phyloP scores from a whole-genome alignment of 2,329 filamentous ascomycete species.

The Ophiocordyceps sinensis region DNA sequence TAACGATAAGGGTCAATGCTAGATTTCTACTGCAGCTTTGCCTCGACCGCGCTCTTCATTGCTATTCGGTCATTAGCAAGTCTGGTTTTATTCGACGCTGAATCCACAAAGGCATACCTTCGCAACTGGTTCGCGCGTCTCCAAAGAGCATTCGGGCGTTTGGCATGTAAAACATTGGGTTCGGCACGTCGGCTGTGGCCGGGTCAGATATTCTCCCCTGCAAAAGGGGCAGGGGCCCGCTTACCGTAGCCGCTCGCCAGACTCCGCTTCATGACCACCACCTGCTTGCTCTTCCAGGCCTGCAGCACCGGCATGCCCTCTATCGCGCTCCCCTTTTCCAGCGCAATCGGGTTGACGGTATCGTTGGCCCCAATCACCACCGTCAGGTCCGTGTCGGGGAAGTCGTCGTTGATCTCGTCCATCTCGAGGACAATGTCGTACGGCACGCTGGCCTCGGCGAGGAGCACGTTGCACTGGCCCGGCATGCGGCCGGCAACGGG shows the following conservation, averaged over 20 bases:
- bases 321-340: slow-evolving; percentile 72
- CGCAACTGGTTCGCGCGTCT: slow-evolving; percentile 72
- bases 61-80: slow-evolving; percentile 3
- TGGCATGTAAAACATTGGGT: slow-evolving; percentile 89
- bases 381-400: slow-evolving; percentile 69
- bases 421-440: slow-evolving; percentile 91
- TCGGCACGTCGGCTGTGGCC: slow-evolving; percentile 62
- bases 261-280: slow-evolving; percentile 84
- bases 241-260: slow-evolving; percentile 77
- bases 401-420: slow-evolving; percentile 94
- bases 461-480: slow-evolving; percentile 80
- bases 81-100: no score
- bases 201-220: no score
- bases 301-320: slow-evolving; percentile 88
- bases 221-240: slow-evolving; percentile 11
- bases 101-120: slow-evolving; percentile 37
- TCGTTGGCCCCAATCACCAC: slow-evolving; percentile 88
- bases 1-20: no score
- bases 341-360: slow-evolving; percentile 78
- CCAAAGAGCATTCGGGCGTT: slow-evolving; percentile 86
- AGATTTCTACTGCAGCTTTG: slow-evolving; percentile 5
- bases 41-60: slow-evolving; percentile 7
- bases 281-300: slow-evolving; percentile 88
- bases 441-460: slow-evolving; percentile 76
- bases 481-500: slow-evolving; percentile 87